phyloP scores from a whole-genome alignment of 192 early-diverging fungal genomes.

The Rhizophagus prolifer region DNA sequence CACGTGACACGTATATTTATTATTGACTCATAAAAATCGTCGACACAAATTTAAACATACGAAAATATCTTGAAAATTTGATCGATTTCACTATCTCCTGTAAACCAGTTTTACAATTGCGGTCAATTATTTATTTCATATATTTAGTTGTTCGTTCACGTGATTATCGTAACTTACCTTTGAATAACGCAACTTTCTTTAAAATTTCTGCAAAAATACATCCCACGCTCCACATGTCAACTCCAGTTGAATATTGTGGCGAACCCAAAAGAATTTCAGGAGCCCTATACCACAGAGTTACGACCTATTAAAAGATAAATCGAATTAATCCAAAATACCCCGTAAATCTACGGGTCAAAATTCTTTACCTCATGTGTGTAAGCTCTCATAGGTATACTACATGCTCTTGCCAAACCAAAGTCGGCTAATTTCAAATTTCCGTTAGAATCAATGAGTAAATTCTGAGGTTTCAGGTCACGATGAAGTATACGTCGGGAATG shows the following conservation, averaged over 20 bases:
- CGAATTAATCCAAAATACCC: background rate
- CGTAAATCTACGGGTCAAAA: background rate
- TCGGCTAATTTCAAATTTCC: conserved; percentile 92
- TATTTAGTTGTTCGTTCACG: background rate
- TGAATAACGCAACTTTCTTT: conserved; percentile 76
- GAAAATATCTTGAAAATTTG: conserved; percentile 92
- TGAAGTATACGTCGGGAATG: conserved; percentile 93
- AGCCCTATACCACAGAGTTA: conserved; percentile 93
- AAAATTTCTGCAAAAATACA: conserved; percentile 98
- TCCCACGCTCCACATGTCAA: conserved; percentile 98
- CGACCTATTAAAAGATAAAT: conserved; percentile 52
- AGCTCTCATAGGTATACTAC: conserved; percentile 85
- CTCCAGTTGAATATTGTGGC: conserved; percentile 84
- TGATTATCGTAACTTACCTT: conserved; percentile 50
- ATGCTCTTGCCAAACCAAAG: conserved; percentile 92
- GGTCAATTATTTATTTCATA: too few relatives aligned
- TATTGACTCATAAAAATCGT: background rate
- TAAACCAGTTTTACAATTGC: background rate
- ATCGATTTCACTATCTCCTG: conserved; percentile 87
- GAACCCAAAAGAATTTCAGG: conserved; percentile 95
- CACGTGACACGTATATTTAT: conserved; percentile 37
- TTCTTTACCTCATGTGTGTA: conserved; percentile 86
- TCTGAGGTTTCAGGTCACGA: conserved; percentile 98
- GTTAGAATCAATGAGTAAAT: conserved; percentile 86
- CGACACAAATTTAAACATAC: conserved; percentile 8